Percentiles rank a stretch among this genome's conserved stretches.
phyloP scores from a whole-genome alignment of 768 basidiomycete species.

The Mrakia gelida region DNA sequence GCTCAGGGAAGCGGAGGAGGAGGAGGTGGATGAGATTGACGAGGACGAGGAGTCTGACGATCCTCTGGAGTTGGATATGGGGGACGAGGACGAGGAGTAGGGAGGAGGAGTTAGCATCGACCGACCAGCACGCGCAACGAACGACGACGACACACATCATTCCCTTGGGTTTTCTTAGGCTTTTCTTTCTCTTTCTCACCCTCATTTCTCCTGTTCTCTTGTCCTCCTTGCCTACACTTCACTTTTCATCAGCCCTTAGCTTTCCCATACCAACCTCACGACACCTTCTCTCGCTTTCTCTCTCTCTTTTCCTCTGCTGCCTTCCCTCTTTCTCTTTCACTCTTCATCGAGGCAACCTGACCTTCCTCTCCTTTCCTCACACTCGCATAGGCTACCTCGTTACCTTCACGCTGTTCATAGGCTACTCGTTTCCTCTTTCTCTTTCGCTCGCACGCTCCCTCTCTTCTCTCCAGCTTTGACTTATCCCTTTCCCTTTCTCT shows the following conservation, averaged over 20 bases:
- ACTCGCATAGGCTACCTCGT: not conserved
- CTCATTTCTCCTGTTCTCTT: not conserved
- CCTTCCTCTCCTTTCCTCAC: not conserved
- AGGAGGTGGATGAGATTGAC: conserved; percentile 42
- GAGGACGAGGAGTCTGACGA: conserved; percentile 44
- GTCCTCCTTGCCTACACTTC: not conserved
- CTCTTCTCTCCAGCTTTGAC: not conserved
- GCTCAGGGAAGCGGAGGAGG: conserved; percentile 42
- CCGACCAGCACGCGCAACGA: not conserved
- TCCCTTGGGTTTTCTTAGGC: not conserved
- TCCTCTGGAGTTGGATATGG: conserved; percentile 50
- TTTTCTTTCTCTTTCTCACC: not conserved
- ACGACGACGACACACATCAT: conserved; percentile 7
- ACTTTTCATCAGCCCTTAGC: not conserved
- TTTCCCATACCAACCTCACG: not conserved
- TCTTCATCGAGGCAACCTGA: too few relatives aligned
- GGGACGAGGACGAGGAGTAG: conserved; percentile 13
- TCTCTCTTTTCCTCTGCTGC: not conserved
- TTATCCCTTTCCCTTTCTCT: not conserved
- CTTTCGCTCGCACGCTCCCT: not conserved
- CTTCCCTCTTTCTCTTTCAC: not conserved
- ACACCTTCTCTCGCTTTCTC: not conserved
- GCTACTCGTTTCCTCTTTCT: not conserved
- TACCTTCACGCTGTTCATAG: not conserved
- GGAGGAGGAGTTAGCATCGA: not conserved